Evolutionary conservation across 139 green algal species (phyloP).

Genomic region (Chara braunii): DNA sequence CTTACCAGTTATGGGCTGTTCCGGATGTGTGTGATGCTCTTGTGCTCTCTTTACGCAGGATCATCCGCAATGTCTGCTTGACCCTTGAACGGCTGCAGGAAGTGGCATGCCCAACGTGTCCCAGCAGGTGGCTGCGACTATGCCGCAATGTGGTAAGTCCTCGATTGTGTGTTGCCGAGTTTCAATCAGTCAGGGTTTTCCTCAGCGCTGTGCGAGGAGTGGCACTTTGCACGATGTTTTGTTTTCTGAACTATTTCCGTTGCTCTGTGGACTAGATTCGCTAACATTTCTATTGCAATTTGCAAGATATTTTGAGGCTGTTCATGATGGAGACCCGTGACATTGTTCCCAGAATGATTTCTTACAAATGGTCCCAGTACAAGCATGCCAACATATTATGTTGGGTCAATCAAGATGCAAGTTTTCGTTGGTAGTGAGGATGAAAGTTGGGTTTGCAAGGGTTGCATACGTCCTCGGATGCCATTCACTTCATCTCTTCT

Average conservation of each 20-base stretch:
- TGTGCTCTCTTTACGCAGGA: too few relatives aligned
- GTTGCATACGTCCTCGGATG: too few relatives aligned
- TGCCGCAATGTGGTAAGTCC: constrained; percentile 36
- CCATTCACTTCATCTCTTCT: too few relatives aligned
- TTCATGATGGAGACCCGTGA: background rate
- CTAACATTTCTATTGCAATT: background rate
- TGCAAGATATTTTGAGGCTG: background rate
- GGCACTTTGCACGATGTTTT: background rate
- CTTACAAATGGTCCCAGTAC: too few relatives aligned
- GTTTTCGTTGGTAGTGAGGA: too few relatives aligned
- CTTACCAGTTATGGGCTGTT: too few relatives aligned
- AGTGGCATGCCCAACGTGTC: constrained; percentile 16
- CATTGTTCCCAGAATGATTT: too few relatives aligned
- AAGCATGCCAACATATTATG: too few relatives aligned
- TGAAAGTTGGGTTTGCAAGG: too few relatives aligned
- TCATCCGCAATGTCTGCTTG: constrained; percentile 40
- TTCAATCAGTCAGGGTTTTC: background rate
- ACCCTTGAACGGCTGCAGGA: constrained; percentile 38
- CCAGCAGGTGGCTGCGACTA: constrained; percentile 33
- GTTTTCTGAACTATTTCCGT: background rate
- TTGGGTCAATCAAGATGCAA: too few relatives aligned
- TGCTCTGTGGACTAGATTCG: background rate
- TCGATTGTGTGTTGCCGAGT: background rate
- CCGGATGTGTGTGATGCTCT: too few relatives aligned
- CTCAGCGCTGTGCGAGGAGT: background rate